These are phyloP conservation scores for Trapa bicornis DNA, from an alignment of 345 rosid species.

Conservation along the genomic window DNA sequence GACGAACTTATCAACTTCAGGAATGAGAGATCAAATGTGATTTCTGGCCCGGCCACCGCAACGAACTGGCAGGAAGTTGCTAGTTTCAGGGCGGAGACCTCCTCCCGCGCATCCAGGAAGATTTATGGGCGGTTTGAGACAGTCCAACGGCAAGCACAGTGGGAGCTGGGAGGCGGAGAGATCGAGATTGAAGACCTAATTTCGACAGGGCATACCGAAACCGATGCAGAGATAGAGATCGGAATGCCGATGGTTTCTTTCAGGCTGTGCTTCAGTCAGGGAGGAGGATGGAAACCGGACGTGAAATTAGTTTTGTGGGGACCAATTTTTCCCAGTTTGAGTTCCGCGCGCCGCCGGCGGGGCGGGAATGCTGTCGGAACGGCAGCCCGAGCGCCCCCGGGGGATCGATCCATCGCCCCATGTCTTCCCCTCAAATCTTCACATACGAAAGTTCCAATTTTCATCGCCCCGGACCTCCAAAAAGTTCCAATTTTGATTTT, in stretches of 20 bases:
- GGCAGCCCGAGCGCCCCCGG: too few relatives aligned
- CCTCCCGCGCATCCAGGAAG: not conserved
- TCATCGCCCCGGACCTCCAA: too few relatives aligned
- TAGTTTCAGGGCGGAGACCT: too few relatives aligned
- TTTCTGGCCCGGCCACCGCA: too few relatives aligned
- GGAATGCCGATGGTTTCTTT: not conserved
- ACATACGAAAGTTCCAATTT: too few relatives aligned
- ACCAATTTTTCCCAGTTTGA: constrained; percentile 18
- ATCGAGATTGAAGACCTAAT: not conserved
- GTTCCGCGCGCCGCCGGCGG: constrained; percentile 15
- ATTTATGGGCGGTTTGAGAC: not conserved
- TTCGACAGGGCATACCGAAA: not conserved
- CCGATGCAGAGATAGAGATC: not conserved
- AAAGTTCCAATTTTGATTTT: too few relatives aligned
- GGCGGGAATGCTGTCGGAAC: not conserved
- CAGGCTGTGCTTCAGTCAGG: not conserved
- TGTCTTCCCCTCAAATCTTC: too few relatives aligned
- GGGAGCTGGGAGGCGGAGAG: not conserved
- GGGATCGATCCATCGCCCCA: too few relatives aligned
- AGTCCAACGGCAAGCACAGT: not conserved
- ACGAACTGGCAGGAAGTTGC: not conserved
- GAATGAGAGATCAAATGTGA: not conserved
- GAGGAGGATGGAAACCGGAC: constrained; percentile 17
- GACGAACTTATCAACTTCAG: not conserved
- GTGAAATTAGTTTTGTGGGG: constrained; percentile 15